Base-by-base conservation (phyloP, 2,329 filamentous ascomycete species). In the Botrytis byssoidea region DNA sequence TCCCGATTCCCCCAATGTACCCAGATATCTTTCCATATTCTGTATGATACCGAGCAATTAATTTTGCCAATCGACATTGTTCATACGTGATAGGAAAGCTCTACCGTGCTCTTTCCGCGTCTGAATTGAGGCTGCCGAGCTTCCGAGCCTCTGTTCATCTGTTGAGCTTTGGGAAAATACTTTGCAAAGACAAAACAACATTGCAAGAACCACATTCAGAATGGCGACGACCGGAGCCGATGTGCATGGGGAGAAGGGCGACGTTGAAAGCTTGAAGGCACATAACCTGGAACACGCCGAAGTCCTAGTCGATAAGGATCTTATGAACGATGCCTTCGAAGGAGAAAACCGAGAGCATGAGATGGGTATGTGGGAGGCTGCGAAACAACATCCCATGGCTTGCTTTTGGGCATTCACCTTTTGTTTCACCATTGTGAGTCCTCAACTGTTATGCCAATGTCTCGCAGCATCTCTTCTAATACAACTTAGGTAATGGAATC, bases 401-500 rank as follows among this genome's bases (percentile, higher is more conserved):
- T 83, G 83, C 29, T 84, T 84, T 75, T 88, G 87, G 87, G 86
- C 86, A 16, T 87, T 88, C 70, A 80, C 87, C 79, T 85, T 89
- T 80, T 88, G 85, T 44, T 87, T 80, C 82, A 87, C 85, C 35
- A 88, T 88, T 82, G 86, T 88, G 75, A 79, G 78, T 64, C 75
- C 71, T 65, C 44, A 60, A 22, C 57, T 46, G 51, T 72, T 61
- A 72, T 73, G 66, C 18, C 37, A 51, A 71, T 72, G 57, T 73
- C 63, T 44, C 18, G 22, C 25, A 22, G 48, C 40, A 18, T 12
- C 71, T 73, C 71, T 44, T 74, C 71, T 74, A 69, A 74, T 70
- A 35, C 71, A 71, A 20, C 51, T 63, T 5, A 90, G 88, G 88
- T 84, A 77, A 90, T 91, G 89, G 89, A 90, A 80, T 87, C 88